Evolutionary conservation across 2,329 filamentous ascomycete species (phyloP).

Genomic region (Botrytis porri): DNA sequence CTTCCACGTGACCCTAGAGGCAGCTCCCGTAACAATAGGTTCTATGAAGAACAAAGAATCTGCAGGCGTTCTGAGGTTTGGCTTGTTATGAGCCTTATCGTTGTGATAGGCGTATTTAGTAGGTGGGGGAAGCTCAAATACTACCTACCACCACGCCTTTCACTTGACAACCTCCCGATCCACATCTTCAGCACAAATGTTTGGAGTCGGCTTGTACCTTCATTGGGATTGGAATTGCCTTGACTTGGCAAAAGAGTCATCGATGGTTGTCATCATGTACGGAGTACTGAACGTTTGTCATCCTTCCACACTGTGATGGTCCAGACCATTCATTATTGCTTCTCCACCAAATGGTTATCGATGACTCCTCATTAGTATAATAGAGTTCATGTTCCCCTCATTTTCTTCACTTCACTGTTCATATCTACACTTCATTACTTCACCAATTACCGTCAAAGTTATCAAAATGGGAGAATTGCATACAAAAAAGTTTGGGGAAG

Average conservation of each 20-base stretch:
- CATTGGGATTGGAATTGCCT: neutral
- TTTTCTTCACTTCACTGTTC: neutral
- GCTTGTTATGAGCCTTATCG: neutral
- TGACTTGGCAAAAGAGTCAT: neutral
- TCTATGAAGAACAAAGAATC: neutral
- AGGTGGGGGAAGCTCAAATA: neutral
- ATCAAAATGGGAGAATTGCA: constrained; percentile 12
- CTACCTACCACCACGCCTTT: neutral
- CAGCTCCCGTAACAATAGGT: no score
- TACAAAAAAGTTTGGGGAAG: constrained; percentile 27
- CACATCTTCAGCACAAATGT: neutral
- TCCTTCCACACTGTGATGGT: neutral
- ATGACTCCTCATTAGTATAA: constrained; percentile 12
- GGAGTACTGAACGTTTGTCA: neutral
- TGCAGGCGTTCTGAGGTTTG: neutral
- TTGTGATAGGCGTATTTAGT: neutral
- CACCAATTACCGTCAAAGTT: neutral
- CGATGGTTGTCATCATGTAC: neutral
- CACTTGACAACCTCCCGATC: neutral
- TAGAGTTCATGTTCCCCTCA: neutral
- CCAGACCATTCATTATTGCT: neutral
- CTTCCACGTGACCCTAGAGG: no score
- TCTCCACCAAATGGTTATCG: constrained; percentile 2
- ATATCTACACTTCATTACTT: neutral
- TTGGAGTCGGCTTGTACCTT: neutral